Base-by-base conservation (phyloP, 306 rosid genomes). In the Lathyrus tuberosus region DNA sequence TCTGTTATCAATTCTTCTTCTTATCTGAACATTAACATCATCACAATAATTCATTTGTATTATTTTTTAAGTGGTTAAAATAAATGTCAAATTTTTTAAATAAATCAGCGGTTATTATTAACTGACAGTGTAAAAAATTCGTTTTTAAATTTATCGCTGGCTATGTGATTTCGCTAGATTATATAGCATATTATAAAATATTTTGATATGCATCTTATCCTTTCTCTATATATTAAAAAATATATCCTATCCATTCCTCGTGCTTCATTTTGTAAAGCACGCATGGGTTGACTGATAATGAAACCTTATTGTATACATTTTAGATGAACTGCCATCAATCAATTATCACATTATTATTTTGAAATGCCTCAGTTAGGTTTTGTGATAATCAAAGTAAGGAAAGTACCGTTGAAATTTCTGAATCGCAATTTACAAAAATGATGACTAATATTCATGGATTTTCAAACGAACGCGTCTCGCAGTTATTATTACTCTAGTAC, bases 201-300 rank as follows among this genome's bases (percentile, higher is more conserved):
- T 24, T 47, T 48, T 6, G 16, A 15, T 44, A 44, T 48, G 24
- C 8, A 48, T 16, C 11, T 44, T 42, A 42, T 42, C 48, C 48
- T 42, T 42, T 1, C 22, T 42, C 5, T 12, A 42, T 1, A 37
- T 37, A 8, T 11, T 5, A 42, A 42, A 12, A 42, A 12, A 42
- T 3, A 11, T 46, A n/a, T 1, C 22, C 51, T 14, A 24, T 24
- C 26, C 26, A 5, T 7, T 48, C 54, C 54, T 48, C 10, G 24
- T 48, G 54, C 17, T 59, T 76, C 8, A 3, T 68, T 44, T 77
- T 46, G 38, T 44, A 71, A 54, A 64, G 37, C 62, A 71, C 77
- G 68, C 69, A 71, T 15, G 71, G 20, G 63, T 65, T 71, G 73
- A 70, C 69, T 37, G 28, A 57, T 63, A 54, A 64, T 69, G 4